Conservation (phyloP, 257 asterid species). For the Prunella vulgaris region DNA sequence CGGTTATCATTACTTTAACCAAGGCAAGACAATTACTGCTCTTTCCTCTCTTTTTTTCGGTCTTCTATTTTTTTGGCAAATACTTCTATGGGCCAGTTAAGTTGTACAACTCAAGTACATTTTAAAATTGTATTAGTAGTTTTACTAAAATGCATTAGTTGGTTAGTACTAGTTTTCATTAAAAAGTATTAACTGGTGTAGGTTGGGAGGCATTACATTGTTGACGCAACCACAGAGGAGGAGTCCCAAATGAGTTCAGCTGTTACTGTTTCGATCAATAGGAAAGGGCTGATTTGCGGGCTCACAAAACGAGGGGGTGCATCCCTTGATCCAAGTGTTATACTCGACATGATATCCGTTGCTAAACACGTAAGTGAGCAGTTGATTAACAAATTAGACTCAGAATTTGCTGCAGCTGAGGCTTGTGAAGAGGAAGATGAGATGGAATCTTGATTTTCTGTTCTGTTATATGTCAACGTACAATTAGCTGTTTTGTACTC, state of each 20-base stretch:
- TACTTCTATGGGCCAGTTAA: too few relatives aligned
- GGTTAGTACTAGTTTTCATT: too few relatives aligned
- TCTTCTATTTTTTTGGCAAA: not conserved
- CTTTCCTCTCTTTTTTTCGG: not conserved
- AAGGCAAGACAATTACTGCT: conserved; percentile 41
- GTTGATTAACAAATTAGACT: conserved; percentile 59
- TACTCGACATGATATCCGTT: conserved; percentile 76
- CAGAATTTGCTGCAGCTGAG: conserved; percentile 88
- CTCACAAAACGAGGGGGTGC: conserved; percentile 82
- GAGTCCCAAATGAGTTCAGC: conserved; percentile 96
- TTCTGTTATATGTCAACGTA: too few relatives aligned
- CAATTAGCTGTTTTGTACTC: not conserved
- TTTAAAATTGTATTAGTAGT: too few relatives aligned
- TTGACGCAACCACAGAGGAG: conserved; percentile 87
- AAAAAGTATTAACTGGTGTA: conserved; percentile 8
- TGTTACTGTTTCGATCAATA: conserved; percentile 62
- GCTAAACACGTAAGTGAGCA: conserved; percentile 71
- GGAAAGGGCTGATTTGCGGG: conserved; percentile 72
- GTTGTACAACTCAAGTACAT: too few relatives aligned
- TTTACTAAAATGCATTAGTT: too few relatives aligned
- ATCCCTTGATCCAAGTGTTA: conserved; percentile 65
- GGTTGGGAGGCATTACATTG: conserved; percentile 82
- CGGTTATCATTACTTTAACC: conserved; percentile 73
- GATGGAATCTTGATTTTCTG: conserved; percentile 17
- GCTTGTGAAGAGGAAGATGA: conserved; percentile 58